A percentile compares a stretch with the other conserved stretches of the same genome.
Evolutionary conservation across 1,284 basidiomycete species (phyloP).

Genomic region (Rhodotorula sp.): DNA sequence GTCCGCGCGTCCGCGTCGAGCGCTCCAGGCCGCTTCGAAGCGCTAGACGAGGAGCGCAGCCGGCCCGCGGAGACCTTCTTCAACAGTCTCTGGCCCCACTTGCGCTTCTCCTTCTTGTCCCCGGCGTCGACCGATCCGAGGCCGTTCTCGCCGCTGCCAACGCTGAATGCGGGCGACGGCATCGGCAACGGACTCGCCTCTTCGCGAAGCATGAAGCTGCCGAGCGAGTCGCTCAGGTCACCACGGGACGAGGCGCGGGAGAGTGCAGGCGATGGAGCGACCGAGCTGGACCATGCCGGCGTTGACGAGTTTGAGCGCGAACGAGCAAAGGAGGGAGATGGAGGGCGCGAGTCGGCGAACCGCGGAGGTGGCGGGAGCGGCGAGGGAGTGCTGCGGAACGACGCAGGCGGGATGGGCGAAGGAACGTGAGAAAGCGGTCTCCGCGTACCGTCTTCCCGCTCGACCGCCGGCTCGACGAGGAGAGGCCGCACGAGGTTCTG

Average conservation of each 20-base stretch:
- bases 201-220: too few species aligned
- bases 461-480: conserved; percentile 5
- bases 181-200: background rate
- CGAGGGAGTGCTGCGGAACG: background rate
- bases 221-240: too few species aligned
- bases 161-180: background rate
- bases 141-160: background rate
- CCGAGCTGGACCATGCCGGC: background rate
- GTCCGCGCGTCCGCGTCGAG: conserved; percentile 13
- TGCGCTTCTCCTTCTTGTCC: conserved; percentile 7
- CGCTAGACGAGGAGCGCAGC: conserved; percentile 8
- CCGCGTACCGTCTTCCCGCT: background rate
- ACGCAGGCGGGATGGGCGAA: background rate
- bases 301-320: background rate
- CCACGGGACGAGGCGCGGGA: background rate
- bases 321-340: background rate
- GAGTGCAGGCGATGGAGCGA: background rate
- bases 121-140: background rate
- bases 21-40: conserved; percentile 19
- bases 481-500: conserved; percentile 75
- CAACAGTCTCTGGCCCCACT: conserved; percentile 24
- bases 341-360: background rate
- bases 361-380: background rate
- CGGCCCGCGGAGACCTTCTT: conserved; percentile 33
- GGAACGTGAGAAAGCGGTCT: background rate